Percentiles rank a stretch among this genome's conserved stretches.
Conservation (phyloP, 169 alveolate species). For the Theileria sp. region DNA sequence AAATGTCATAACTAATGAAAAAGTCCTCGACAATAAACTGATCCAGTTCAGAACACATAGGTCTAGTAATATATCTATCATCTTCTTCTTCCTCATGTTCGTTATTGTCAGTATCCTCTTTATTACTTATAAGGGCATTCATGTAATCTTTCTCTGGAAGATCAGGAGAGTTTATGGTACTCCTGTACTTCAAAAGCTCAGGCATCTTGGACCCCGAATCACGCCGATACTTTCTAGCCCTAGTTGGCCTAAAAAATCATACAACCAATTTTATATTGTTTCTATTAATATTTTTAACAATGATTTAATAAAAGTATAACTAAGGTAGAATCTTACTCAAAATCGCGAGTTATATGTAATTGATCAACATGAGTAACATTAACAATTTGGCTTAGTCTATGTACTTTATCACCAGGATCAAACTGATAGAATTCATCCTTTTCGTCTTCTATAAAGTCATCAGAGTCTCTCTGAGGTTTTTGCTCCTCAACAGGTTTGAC, state of each 20-base stretch:
- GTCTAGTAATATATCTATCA: slow-evolving; percentile 23
- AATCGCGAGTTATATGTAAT: slow-evolving; percentile 1
- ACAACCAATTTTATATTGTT: neutral
- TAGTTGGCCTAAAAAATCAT: neutral
- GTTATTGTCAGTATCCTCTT: neutral
- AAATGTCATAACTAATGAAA: slow-evolving; percentile 35
- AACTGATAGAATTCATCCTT: slow-evolving; percentile 1
- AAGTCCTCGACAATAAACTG: slow-evolving; percentile 45
- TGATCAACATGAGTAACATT: neutral
- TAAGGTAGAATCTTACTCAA: too few relatives aligned
- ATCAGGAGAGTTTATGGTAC: slow-evolving; percentile 15
- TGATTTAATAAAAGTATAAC: too few relatives aligned
- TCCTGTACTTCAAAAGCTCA: slow-evolving; percentile 18
- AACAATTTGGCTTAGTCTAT: neutral
- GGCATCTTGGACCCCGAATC: slow-evolving; percentile 6
- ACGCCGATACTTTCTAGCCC: neutral
- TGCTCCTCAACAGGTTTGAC: neutral
- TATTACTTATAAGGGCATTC: neutral
- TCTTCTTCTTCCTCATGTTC: slow-evolving; percentile 35
- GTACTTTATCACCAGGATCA: neutral
- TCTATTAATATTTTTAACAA: neutral
- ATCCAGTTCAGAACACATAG: slow-evolving; percentile 33
- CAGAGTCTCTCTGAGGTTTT: neutral
- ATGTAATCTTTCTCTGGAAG: slow-evolving; percentile 8
- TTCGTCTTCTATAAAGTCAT: slow-evolving; percentile 4